Evolutionary conservation across 2,329 filamentous ascomycete genomes (phyloP).

Genomic region (Didymosphaeria variabile): DNA sequence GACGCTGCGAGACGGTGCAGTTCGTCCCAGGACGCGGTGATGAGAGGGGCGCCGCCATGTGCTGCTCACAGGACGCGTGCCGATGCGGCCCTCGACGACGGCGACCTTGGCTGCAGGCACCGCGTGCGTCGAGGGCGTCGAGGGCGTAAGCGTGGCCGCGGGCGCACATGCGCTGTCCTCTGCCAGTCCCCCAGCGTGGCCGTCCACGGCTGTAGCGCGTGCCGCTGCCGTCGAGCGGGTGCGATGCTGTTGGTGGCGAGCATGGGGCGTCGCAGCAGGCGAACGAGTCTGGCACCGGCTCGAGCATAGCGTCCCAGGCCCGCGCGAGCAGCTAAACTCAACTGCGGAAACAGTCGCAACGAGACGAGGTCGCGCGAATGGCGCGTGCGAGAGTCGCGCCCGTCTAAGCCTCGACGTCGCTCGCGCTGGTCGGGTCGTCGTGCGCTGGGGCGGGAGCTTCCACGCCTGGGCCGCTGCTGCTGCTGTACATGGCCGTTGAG

Average conservation of each 20-base stretch:
- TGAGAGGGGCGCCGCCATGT: slow-evolving; percentile 17
- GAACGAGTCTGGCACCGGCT: slow-evolving; percentile 12
- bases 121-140: slow-evolving; percentile 12
- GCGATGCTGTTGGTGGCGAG: slow-evolving; percentile 42
- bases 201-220: slow-evolving; percentile 12
- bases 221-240: slow-evolving; percentile 24
- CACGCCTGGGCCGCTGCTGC: no score
- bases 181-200: slow-evolving; percentile 6
- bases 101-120: slow-evolving; percentile 10
- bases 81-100: slow-evolving; percentile 4
- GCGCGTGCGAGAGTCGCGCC: slow-evolving; percentile 27
- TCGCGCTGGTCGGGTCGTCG: background rate
- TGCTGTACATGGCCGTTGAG: slow-evolving; percentile 6
- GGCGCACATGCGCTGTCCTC: slow-evolving; percentile 12
- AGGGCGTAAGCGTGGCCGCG: slow-evolving; percentile 16
- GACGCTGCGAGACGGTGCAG: slow-evolving; percentile 22
- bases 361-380: slow-evolving; percentile 22
- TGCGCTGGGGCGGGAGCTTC: background rate
- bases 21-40: slow-evolving; percentile 25
- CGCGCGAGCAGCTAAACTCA: slow-evolving; percentile 31
- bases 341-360: slow-evolving; percentile 16
- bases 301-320: slow-evolving; percentile 16
- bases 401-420: slow-evolving; percentile 34
- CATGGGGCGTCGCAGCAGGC: slow-evolving; percentile 20
- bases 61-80: slow-evolving; percentile 6